Evolutionary conservation across 2,329 filamentous ascomycete species (phyloP).

Genomic region (Ceratocystis cacaofunesta): DNA sequence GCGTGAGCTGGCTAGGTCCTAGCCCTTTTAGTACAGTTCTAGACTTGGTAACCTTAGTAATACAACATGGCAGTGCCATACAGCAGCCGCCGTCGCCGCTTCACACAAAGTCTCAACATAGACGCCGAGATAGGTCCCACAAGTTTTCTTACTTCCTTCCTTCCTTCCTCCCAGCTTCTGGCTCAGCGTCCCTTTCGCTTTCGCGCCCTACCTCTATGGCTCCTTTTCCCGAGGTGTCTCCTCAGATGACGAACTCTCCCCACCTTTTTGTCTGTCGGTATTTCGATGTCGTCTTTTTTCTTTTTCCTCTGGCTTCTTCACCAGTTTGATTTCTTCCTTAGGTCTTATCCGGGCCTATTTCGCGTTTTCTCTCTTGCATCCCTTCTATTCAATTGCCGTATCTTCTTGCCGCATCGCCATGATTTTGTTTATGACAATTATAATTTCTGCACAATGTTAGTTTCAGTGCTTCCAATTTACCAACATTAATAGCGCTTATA

Average conservation of each 20-base stretch:
- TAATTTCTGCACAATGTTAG: neutral
- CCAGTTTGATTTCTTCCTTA: neutral
- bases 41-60: no score
- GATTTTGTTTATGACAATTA: neutral
- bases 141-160: neutral
- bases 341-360: neutral
- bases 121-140: neutral
- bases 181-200: neutral
- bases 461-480: neutral
- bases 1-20: no score
- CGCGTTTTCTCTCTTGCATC: neutral
- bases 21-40: neutral
- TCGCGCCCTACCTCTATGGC: neutral
- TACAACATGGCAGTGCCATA: neutral
- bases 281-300: neutral
- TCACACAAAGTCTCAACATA: neutral
- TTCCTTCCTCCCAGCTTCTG: neutral
- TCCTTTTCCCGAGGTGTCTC: neutral
- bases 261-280: neutral
- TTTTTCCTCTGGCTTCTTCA: neutral
- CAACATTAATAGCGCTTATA: neutral
- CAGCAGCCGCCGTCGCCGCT: neutral
- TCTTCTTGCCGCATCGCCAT: neutral
- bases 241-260: neutral
- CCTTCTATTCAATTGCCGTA: neutral